phyloP scores from a whole-genome alignment of 2,329 filamentous ascomycete species.

The Myriosclerotinia duriaeana region DNA sequence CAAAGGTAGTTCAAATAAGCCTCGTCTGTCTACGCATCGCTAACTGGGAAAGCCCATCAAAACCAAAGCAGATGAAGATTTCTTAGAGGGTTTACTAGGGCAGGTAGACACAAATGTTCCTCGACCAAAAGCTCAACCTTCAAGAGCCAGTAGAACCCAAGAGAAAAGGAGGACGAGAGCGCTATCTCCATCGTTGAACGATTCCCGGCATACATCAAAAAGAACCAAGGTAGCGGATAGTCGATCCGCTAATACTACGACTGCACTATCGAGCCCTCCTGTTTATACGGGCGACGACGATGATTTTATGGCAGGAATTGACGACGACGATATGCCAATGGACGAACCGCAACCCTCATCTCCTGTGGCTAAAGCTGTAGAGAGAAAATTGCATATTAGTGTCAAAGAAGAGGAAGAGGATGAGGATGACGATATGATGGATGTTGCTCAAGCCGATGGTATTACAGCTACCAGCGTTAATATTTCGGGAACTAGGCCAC shows the following conservation, averaged over 20 bases:
- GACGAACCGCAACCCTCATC: slow-evolving; percentile 86
- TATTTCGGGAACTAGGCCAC: slow-evolving; percentile 74
- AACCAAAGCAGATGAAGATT: slow-evolving; percentile 85
- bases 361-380: slow-evolving; percentile 74
- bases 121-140: slow-evolving; percentile 57
- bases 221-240: slow-evolving; percentile 56
- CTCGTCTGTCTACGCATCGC: slow-evolving; percentile 33
- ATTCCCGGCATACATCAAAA: slow-evolving; percentile 54
- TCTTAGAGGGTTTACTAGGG: slow-evolving; percentile 78
- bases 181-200: slow-evolving; percentile 67
- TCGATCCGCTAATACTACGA: slow-evolving; percentile 30
- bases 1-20: slow-evolving; percentile 61
- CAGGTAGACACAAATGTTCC: slow-evolving; percentile 81
- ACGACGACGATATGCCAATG: slow-evolving; percentile 74
- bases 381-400: slow-evolving; percentile 62
- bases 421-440: slow-evolving; percentile 81
- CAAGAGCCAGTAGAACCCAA: slow-evolving; percentile 69
- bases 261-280: slow-evolving; percentile 48
- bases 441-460: slow-evolving; percentile 74
- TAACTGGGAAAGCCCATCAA: slow-evolving; percentile 58
- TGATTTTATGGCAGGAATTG: slow-evolving; percentile 53
- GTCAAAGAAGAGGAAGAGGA: slow-evolving; percentile 66
- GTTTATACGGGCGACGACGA: slow-evolving; percentile 56
- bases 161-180: slow-evolving; percentile 77
- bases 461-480: slow-evolving; percentile 74